Evolutionary conservation across 768 basidiomycete genomes (phyloP).

Genomic region (Hortiboletus campestris): DNA sequence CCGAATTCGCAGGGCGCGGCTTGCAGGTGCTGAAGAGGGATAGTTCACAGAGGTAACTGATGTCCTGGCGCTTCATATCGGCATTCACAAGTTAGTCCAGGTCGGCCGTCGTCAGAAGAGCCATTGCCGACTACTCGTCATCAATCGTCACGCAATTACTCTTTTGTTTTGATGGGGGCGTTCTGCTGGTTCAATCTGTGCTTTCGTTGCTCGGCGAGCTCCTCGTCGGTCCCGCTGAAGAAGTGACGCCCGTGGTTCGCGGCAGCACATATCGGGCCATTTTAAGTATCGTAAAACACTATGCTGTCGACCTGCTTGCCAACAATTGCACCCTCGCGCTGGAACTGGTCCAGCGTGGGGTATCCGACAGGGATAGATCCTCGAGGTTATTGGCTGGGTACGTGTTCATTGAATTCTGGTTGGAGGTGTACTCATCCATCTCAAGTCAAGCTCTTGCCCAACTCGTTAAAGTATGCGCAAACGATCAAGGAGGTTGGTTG

Average conservation of each 20-base stretch:
- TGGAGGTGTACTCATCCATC: slow-evolving; percentile 10
- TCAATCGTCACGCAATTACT: slow-evolving; percentile 14
- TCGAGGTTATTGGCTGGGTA: slow-evolving; percentile 72
- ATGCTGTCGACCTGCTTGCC: slow-evolving; percentile 29
- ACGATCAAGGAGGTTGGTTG: slow-evolving; percentile 32
- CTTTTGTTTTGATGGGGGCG: slow-evolving; percentile 2
- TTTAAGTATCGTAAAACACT: slow-evolving; percentile 42
- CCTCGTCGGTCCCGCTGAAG: slow-evolving; percentile 46
- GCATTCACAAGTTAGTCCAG: slow-evolving; percentile 13
- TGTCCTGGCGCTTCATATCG: background rate
- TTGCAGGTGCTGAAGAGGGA: slow-evolving; percentile 44
- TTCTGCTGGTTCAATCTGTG: slow-evolving; percentile 30
- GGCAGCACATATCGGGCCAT: slow-evolving; percentile 43
- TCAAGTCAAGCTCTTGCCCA: slow-evolving; percentile 45
- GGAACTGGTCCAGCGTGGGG: slow-evolving; percentile 45
- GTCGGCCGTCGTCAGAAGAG: slow-evolving; percentile 14
- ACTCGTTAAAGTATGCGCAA: slow-evolving; percentile 44
- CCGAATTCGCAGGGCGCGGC: slow-evolving; percentile 42
- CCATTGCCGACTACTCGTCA: slow-evolving; percentile 23
- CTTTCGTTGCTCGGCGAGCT: slow-evolving; percentile 35
- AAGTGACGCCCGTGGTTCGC: slow-evolving; percentile 48
- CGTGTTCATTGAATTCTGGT: slow-evolving; percentile 15
- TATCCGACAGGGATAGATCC: slow-evolving; percentile 54
- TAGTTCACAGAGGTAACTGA: slow-evolving; percentile 41
- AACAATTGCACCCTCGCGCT: slow-evolving; percentile 32